Percentiles rank a stretch among this genome's conserved stretches.
These are phyloP conservation scores for Apiospora pterosperma DNA, from an alignment of 2,329 filamentous ascomycete species.

Conservation along the genomic window DNA sequence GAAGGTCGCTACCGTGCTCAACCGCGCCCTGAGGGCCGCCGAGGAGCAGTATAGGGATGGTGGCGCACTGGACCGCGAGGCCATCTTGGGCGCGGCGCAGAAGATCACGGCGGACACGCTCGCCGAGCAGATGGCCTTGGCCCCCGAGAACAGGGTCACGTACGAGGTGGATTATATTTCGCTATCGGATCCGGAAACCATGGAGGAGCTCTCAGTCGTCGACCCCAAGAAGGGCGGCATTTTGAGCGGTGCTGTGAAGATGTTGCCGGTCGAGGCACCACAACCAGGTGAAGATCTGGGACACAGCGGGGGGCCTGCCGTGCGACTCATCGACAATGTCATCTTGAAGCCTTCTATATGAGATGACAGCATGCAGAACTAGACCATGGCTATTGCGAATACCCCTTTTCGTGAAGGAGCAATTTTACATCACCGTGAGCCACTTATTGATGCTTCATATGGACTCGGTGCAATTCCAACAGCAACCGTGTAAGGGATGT, in stretches of 20 bases:
- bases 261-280: constrained; percentile 74
- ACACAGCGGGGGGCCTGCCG: constrained; percentile 66
- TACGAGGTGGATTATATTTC: constrained; percentile 93
- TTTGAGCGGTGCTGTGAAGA: constrained; percentile 85
- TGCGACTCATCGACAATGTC: constrained; percentile 93
- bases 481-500: not conserved
- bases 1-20: constrained; percentile 68
- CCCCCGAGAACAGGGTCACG: constrained; percentile 57
- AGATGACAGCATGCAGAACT: not conserved
- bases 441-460: not conserved
- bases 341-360: constrained; percentile 51
- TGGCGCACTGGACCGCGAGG: constrained; percentile 50
- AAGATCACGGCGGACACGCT: constrained; percentile 53
- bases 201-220: constrained; percentile 73
- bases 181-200: constrained; percentile 77
- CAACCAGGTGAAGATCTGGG: constrained; percentile 72
- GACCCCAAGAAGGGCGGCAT: constrained; percentile 73
- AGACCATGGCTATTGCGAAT: not conserved
- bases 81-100: constrained; percentile 71
- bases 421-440: not conserved
- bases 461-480: not conserved
- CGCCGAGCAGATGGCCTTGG: constrained; percentile 58
- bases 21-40: constrained; percentile 65
- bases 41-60: constrained; percentile 58
- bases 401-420: not conserved